Evolutionary conservation across 2,329 filamentous ascomycete species (phyloP), one percentile per base, ranked within the genome.

Genomic region (Microcyclospora tardicrescens): DNA sequence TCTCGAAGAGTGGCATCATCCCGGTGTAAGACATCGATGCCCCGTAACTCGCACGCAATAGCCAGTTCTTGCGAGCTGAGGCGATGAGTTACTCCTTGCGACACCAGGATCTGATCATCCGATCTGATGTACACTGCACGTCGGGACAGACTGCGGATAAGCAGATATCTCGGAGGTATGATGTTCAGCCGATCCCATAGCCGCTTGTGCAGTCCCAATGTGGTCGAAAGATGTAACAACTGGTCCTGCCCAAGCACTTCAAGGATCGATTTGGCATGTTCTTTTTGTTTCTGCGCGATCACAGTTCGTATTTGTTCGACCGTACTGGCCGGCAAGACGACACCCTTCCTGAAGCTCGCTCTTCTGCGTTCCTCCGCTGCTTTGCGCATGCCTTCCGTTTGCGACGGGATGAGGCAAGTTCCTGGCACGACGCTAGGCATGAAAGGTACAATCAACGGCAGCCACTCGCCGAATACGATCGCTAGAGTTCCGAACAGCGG

Each of bases 391-490:
- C 76, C 70, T n/a, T 69, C 64, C 6, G 84, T 65, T 63, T 95
- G 89, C 30, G 64, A 66, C 0, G 89, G 89, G 42, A 95, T 81
- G 10, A 85, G 75, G 59, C 89, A 95, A 0, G 84, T 81, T 50
- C 76, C 75, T 0, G 89, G 89, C 16, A 93, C 81, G 15, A 85
- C 66, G 14, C 78, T 77, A 0, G 72, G 72, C 16, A 93, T 64
- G 27, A 77, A 72, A 6, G 86, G 65, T 1, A 93, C 80, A 5
- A 93, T 62, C 5, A 96, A 55, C 0, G 87, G 85, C 1, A 87
- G 84, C 62, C 93, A 80, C 61, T 96, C 89, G 16, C 86, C 89
- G 56, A 82, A 84, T 12, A 93, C 45, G 1, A 89, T 52, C 6
- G 94, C 68, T 36, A 95, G 64, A 2, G 93, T 44, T 0, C 67